These are phyloP conservation scores for Rugonectria rugulosa DNA, from an alignment of 2,329 filamentous ascomycete genomes.

Conservation along the genomic window DNA sequence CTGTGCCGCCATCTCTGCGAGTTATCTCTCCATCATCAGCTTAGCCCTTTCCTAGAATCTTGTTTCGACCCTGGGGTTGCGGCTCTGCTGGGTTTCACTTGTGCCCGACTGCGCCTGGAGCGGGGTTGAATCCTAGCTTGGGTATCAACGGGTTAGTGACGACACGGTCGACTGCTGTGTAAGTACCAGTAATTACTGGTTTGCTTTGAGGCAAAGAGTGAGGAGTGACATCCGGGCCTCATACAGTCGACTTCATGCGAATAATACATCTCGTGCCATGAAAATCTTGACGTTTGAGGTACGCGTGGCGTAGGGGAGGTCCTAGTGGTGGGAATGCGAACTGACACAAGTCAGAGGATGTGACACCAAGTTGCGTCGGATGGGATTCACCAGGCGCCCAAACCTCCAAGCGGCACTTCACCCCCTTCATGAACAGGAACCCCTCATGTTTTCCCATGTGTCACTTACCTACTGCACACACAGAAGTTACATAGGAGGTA, in stretches of 20 bases:
- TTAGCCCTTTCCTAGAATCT: slow-evolving; percentile 4
- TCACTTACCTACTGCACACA: too few relatives aligned
- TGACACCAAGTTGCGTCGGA: slow-evolving; percentile 15
- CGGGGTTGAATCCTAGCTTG: slow-evolving; percentile 15
- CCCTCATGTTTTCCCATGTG: slow-evolving; percentile 20
- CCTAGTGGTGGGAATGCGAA: slow-evolving; percentile 7
- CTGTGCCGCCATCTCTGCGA: slow-evolving; percentile 5
- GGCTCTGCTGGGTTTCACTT: slow-evolving; percentile 19
- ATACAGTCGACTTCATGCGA: neutral
- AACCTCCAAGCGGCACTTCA: neutral
- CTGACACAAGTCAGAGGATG: slow-evolving; percentile 15
- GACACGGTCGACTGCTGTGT: neutral
- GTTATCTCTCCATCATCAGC: slow-evolving; percentile 7
- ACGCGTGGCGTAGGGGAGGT: slow-evolving; percentile 4
- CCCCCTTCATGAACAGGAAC: slow-evolving; percentile 12
- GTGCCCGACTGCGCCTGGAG: slow-evolving; percentile 19
- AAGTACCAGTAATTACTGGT: too few relatives aligned
- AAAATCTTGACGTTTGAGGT: neutral
- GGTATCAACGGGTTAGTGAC: slow-evolving; percentile 25
- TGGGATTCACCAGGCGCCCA: slow-evolving; percentile 17
- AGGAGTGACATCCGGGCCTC: neutral
- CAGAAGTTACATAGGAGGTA: too few relatives aligned
- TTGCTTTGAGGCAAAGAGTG: neutral
- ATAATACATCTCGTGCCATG: slow-evolving; percentile 9
- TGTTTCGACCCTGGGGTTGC: slow-evolving; percentile 13